A percentile compares a stretch with the other conserved stretches of the same genome.
phyloP scores from a whole-genome alignment of 2,329 filamentous ascomycete species.

The Arthrobotrys conoides region DNA sequence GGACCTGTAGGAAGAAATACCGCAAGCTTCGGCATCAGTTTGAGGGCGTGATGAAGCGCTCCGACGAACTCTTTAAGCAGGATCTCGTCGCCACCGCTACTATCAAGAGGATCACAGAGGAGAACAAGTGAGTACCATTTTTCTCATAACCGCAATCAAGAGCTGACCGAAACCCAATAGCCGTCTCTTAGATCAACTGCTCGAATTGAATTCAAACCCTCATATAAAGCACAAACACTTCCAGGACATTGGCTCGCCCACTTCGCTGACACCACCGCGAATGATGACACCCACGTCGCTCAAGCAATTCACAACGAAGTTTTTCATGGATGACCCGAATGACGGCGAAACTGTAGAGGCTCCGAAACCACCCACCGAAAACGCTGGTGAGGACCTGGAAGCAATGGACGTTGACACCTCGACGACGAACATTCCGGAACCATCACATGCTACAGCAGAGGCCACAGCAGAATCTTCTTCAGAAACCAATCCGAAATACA shows the following conservation, averaged over 20 bases:
- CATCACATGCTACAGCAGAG: conserved; percentile 4
- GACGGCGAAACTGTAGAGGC: conserved; percentile 51
- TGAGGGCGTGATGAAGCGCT: conserved; percentile 82
- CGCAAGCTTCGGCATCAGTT: conserved; percentile 88
- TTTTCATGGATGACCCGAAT: conserved; percentile 49
- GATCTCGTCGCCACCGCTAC: conserved; percentile 85
- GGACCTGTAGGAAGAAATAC: conserved; percentile 86
- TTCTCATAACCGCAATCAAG: conserved; percentile 28
- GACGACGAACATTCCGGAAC: not conserved
- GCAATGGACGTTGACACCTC: conserved; percentile 57
- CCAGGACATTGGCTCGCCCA: conserved; percentile 75
- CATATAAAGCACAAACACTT: conserved; percentile 82
- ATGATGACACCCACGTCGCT: conserved; percentile 66
- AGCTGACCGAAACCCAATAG: conserved; percentile 69
- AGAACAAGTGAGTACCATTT: conserved; percentile 82
- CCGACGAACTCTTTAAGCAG: conserved; percentile 84
- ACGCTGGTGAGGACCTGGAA: conserved; percentile 18
- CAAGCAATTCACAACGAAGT: conserved; percentile 56
- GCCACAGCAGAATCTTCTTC: conserved; percentile 28
- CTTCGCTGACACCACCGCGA: conserved; percentile 66
- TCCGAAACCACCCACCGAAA: conserved; percentile 8
- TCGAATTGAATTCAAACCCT: conserved; percentile 87
- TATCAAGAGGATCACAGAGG: conserved; percentile 85
- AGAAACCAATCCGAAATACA: conserved; percentile 44
- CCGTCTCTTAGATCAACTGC: conserved; percentile 86